phyloP scores from a whole-genome alignment of 75 land plant species.

The Pinus albicaulis region DNA sequence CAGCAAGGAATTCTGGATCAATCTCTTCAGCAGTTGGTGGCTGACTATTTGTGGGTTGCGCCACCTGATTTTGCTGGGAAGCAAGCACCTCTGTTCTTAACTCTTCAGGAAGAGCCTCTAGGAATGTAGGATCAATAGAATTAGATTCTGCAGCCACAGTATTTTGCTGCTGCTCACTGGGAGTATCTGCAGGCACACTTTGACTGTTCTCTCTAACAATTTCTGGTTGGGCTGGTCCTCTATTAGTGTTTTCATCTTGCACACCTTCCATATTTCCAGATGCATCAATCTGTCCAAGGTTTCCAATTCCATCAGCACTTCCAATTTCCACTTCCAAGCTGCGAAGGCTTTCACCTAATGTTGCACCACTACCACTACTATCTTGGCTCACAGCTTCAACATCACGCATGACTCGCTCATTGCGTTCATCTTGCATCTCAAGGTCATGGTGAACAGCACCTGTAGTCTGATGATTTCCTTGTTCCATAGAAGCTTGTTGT shows the following conservation, averaged over 20 bases:
- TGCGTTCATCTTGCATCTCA: slow-evolving; percentile 82
- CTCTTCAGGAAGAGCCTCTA: slow-evolving; percentile 99
- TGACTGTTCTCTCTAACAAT: slow-evolving; percentile 2
- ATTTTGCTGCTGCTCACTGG: slow-evolving; percentile 32
- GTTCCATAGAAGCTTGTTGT: background rate
- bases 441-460: slow-evolving; percentile 23
- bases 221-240: slow-evolving; percentile 33
- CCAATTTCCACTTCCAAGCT: slow-evolving; percentile 99
- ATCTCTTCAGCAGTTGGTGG: slow-evolving; percentile 77
- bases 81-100: slow-evolving; percentile 94
- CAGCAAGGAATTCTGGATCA: slow-evolving; percentile 99
- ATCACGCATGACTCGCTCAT: slow-evolving; percentile 65
- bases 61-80: slow-evolving; percentile 74
- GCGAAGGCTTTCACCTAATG: slow-evolving; percentile 89
- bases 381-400: slow-evolving; percentile 91
- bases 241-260: slow-evolving; percentile 50
- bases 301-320: slow-evolving; percentile 78
- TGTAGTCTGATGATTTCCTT: slow-evolving; percentile 4
- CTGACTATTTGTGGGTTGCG: slow-evolving; percentile 53
- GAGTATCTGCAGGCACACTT: slow-evolving; percentile 29
- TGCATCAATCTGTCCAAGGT: slow-evolving; percentile 32
- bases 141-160: slow-evolving; percentile 42
- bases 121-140: slow-evolving; percentile 95
- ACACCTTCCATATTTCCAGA: slow-evolving; percentile 45
- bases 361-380: slow-evolving; percentile 96